Conservation (phyloP, 2,329 filamentous ascomycete genomes). For the Sporothrix dimorphospora region DNA sequence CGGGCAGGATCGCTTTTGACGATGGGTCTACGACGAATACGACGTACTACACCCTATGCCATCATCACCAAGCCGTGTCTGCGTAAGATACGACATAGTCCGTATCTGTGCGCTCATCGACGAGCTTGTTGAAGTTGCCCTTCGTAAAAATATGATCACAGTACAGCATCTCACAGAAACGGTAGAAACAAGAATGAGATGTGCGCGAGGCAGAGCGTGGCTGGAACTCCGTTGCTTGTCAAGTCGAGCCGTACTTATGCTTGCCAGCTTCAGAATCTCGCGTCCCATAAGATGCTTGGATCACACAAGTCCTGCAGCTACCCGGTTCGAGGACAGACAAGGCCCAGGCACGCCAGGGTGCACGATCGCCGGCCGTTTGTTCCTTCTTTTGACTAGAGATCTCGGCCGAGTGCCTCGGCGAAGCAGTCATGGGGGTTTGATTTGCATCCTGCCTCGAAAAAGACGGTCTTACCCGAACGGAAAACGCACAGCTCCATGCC, state of each 20-base stretch:
- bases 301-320: not conserved
- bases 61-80: not conserved
- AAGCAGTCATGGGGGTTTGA: not conserved
- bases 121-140: no score
- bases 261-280: not conserved
- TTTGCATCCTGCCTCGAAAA: no score
- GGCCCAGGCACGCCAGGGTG: not conserved
- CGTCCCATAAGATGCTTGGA: not conserved
- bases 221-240: no score
- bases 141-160: no score
- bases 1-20: not conserved
- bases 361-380: not conserved
- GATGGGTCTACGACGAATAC: not conserved
- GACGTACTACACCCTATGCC: no score
- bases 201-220: no score
- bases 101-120: not conserved
- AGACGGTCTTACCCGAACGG: no score
- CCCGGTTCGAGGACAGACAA: not conserved
- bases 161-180: no score
- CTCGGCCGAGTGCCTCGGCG: not conserved
- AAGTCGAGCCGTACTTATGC: no score
- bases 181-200: no score
- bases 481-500: no score
- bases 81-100: not conserved
- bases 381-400: not conserved